phyloP scores from a whole-genome alignment of 352 stramenopile genomes.

The Plasmopara muralis region DNA sequence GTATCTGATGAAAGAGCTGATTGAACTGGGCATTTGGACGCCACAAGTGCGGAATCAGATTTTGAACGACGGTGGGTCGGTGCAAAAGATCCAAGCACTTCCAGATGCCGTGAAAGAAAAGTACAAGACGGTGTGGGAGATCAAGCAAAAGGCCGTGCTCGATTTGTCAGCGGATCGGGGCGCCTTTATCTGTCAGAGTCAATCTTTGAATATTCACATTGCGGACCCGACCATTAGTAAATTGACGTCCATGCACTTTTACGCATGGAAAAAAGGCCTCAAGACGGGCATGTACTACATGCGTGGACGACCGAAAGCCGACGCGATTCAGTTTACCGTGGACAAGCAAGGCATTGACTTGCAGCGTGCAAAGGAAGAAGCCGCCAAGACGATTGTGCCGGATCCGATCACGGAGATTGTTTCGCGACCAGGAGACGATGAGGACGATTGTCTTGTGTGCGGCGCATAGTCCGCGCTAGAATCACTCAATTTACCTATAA shows the following conservation, averaged over 20 bases:
- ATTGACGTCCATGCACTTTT: slow-evolving; percentile 99
- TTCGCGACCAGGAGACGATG: slow-evolving; percentile 42
- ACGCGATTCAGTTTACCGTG: slow-evolving; percentile 99
- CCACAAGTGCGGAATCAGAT: slow-evolving; percentile 97
- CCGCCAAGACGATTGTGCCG: neutral
- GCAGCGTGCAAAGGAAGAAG: slow-evolving; percentile 31
- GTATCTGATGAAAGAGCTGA: slow-evolving; percentile 97
- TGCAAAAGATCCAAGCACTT: slow-evolving; percentile 89
- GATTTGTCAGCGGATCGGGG: slow-evolving; percentile 98
- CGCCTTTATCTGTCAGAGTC: slow-evolving; percentile 98
- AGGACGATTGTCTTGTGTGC: slow-evolving; percentile 73
- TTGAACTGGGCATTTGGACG: slow-evolving; percentile 94
- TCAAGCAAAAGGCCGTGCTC: slow-evolving; percentile 96
- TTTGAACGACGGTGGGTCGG: slow-evolving; percentile 94
- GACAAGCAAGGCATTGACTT: slow-evolving; percentile 89
- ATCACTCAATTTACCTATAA: neutral
- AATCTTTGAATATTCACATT: slow-evolving; percentile 99
- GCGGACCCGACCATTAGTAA: slow-evolving; percentile 96
- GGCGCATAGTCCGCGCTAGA: slow-evolving; percentile 36
- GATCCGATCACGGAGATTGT: slow-evolving; percentile 39
- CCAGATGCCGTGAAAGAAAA: slow-evolving; percentile 88
- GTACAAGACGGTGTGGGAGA: slow-evolving; percentile 99
- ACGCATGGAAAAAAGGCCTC: slow-evolving; percentile 98
- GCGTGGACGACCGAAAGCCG: slow-evolving; percentile 95
- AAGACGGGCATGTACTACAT: slow-evolving; percentile 99